Conservation (phyloP, 345 rosid species). For the Citrus reticulata region DNA sequence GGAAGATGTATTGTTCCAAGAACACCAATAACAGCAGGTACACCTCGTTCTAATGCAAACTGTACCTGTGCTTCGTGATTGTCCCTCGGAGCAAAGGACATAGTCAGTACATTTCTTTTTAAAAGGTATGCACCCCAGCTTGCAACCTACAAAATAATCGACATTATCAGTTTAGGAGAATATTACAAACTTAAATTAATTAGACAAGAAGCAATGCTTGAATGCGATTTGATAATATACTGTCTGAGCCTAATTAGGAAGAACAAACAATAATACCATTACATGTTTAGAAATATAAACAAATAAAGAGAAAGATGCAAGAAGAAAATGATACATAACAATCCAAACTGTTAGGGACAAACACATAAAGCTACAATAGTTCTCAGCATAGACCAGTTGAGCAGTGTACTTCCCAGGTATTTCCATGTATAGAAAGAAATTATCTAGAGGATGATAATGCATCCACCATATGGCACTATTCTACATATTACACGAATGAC, state of each 20-base stretch:
- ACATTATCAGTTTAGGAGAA: conserved; percentile 10
- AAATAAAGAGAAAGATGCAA: not conserved
- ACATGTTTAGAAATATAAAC: not conserved
- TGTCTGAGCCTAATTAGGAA: not conserved
- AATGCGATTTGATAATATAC: not conserved
- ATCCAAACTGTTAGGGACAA: not conserved
- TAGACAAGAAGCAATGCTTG: not conserved
- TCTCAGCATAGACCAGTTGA: not conserved
- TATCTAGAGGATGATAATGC: not conserved
- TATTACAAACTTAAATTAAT: not conserved
- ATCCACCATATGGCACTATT: not conserved
- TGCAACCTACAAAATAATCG: conserved; percentile 57
- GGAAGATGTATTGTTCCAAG: conserved; percentile 89
- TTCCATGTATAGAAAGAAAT: not conserved
- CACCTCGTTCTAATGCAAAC: conserved; percentile 97
- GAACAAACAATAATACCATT: not conserved
- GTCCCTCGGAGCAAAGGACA: conserved; percentile 97
- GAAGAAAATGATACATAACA: not conserved
- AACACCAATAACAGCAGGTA: conserved; percentile 87
- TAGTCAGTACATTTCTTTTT: conserved; percentile 79
- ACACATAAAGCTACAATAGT: not conserved
- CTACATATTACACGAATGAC: not conserved
- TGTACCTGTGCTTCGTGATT: conserved; percentile 99
- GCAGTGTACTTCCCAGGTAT: not conserved
- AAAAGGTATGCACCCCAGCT: conserved; percentile 98